Evolutionary conservation across 768 basidiomycete genomes (phyloP), one percentile per base, ranked within the genome.

Genomic region (Cyclocybe cylindracea): DNA sequence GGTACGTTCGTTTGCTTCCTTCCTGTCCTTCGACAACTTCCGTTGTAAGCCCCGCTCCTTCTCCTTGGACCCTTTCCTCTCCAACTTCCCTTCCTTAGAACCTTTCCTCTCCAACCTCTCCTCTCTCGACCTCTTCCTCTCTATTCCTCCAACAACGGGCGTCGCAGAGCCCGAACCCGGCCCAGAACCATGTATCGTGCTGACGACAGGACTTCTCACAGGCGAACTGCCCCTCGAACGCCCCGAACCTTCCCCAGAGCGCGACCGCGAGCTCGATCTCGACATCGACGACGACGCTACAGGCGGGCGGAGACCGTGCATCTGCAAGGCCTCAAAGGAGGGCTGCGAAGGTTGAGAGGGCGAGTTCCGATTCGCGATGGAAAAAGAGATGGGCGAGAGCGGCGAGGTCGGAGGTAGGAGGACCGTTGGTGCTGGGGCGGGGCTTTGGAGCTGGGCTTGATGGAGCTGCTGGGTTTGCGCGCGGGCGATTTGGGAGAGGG

Each of bases 201-300:
- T 44, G 14, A 44, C 29, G 2, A 55, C 18, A 6, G 49, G 54
- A 13, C 44, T 50, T 9, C 45, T 18, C 2, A 34, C 14, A 14
- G 45, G 49, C 41, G 49, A 50, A 18, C 49, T 47, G 10, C 48
- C 41, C 24, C 24, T 24, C 24, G 24, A 24, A 2, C 24, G 24
- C 5, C 24, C 24, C 24, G 24, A 24, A 24, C 24, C 24, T 24
- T 24, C 24, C 2, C 24, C 24, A 2, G 2, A 2, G 4, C 49
- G 39, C 35, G 50, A 55, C 2, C 37, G 10, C 37, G 37, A 38
- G 40, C 54, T 50, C 19, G 44, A 33, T 10, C 37, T 32, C 10
- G 54, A 55, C 34, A 38, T 45, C 37, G 24, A 24, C 24, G 24
- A 24, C 24, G 24, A 24, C 2, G 24, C 24, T 24, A 24, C 24